These are phyloP conservation scores for Sclerotiophoma versabilis DNA, from an alignment of 2,329 filamentous ascomycete genomes.

Conservation along the genomic window DNA sequence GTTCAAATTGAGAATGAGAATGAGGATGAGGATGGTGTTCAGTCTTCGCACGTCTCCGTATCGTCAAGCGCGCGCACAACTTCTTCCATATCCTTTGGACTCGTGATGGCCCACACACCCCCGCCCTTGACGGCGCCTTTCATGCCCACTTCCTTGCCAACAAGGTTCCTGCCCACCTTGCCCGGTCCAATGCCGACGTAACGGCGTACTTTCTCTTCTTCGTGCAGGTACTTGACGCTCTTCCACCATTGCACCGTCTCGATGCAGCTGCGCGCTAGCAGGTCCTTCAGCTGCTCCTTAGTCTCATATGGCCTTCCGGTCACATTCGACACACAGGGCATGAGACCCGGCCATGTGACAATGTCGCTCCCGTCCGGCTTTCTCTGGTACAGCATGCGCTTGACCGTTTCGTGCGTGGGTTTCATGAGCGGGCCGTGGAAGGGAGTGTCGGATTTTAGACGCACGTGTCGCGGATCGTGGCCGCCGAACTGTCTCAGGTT, in stretches of 20 bases:
- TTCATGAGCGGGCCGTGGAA: conserved; percentile 94
- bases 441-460: conserved; percentile 84
- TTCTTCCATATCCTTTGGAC: conserved; percentile 66
- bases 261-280: conserved; percentile 81
- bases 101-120: conserved; percentile 90
- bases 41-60: conserved; percentile 47
- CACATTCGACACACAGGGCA: conserved; percentile 88
- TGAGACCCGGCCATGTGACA: conserved; percentile 74
- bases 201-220: conserved; percentile 78
- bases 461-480: conserved; percentile 87
- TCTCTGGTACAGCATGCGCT: conserved; percentile 66
- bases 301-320: conserved; percentile 78
- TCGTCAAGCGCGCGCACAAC: conserved; percentile 56
- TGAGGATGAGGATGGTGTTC: not conserved
- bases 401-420: conserved; percentile 80
- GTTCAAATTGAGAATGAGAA: not conserved
- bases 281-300: conserved; percentile 76
- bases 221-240: conserved; percentile 86
- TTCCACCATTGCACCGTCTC: conserved; percentile 96
- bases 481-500: conserved; percentile 89
- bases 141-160: conserved; percentile 95
- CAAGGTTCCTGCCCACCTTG: conserved; percentile 90
- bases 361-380: conserved; percentile 68
- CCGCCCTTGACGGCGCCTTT: conserved; percentile 83
- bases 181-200: conserved; percentile 95